Percentiles rank a stretch among this genome's conserved stretches.
Evolutionary conservation across 192 early-diverging fungal species (phyloP).

Genomic region (Phycomyces nitens): DNA sequence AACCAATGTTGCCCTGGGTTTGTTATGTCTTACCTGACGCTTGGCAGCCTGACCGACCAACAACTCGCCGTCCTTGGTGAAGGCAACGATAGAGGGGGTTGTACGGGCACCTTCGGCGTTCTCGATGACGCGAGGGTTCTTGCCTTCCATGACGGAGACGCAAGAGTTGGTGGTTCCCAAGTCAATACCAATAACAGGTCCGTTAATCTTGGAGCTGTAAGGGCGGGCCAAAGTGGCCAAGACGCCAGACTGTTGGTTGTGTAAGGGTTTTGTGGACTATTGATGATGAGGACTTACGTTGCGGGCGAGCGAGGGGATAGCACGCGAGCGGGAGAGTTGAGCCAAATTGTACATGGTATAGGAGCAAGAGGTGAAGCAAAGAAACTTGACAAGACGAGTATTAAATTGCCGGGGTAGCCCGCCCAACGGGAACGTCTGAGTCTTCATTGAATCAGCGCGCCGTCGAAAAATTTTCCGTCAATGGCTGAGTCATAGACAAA

Average conservation of each 20-base stretch:
- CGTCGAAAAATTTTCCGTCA: no score
- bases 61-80: constrained; percentile 88
- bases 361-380: constrained; percentile 9
- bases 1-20: not conserved
- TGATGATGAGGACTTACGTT: constrained; percentile 14
- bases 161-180: constrained; percentile 95
- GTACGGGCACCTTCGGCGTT: constrained; percentile 87
- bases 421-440: no score
- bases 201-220: constrained; percentile 21
- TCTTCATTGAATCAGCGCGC: no score
- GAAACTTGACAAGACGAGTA: not conserved
- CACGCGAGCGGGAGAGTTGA: constrained; percentile 14
- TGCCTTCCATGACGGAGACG: constrained; percentile 93
- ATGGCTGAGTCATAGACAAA: no score
- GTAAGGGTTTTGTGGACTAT: no score
- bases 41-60: constrained; percentile 96
- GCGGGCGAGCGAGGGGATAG: constrained; percentile 17
- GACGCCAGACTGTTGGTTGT: constrained; percentile 9
- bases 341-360: constrained; percentile 20
- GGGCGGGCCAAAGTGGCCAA: constrained; percentile 11
- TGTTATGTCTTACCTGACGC: constrained; percentile 63
- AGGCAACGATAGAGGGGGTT: constrained; percentile 87
- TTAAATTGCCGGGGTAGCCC: no score
- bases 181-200: constrained; percentile 90
- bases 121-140: constrained; percentile 85